A percentile compares a stretch with the other conserved stretches of the same genome.
phyloP scores from a whole-genome alignment of 2,329 filamentous ascomycete genomes.

The Metarhizium humberi region DNA sequence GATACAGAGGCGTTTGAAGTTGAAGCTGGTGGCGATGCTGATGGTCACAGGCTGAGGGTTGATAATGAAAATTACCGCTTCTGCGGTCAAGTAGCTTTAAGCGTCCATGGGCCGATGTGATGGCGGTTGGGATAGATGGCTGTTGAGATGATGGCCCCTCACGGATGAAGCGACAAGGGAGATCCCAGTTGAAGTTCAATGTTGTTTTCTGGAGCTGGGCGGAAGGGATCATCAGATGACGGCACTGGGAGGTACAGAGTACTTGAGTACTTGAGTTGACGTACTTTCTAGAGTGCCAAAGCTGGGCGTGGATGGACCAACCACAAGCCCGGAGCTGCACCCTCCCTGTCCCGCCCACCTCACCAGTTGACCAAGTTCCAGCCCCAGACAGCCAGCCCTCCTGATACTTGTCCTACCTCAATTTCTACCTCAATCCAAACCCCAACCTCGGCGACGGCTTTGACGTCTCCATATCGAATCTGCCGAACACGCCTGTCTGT shows the following conservation, averaged over 20 bases:
- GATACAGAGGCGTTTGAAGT: background rate
- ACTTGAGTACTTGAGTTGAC: too few species aligned
- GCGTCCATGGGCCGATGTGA: too few species aligned
- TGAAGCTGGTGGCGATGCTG: too few species aligned
- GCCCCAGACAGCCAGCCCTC: background rate
- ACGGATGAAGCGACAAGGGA: too few species aligned
- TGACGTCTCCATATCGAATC: background rate
- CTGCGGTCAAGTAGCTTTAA: too few species aligned
- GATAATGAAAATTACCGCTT: background rate
- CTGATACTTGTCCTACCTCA: background rate
- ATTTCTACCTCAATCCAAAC: background rate
- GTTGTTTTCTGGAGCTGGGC: background rate
- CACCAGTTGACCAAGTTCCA: background rate
- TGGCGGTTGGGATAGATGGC: too few species aligned
- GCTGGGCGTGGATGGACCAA: background rate
- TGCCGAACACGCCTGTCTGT: background rate
- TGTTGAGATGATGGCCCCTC: too few species aligned
- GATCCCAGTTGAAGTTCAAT: too few species aligned
- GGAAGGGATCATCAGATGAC: background rate
- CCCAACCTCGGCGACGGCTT: background rate
- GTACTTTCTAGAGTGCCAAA: background rate
- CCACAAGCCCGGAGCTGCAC: background rate
- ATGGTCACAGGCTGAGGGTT: too few species aligned
- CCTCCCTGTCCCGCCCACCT: background rate
- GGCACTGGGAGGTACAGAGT: too few species aligned